Evolutionary conservation across 2,329 filamentous ascomycete genomes (phyloP).

Genomic region (Claviceps humidiphila): DNA sequence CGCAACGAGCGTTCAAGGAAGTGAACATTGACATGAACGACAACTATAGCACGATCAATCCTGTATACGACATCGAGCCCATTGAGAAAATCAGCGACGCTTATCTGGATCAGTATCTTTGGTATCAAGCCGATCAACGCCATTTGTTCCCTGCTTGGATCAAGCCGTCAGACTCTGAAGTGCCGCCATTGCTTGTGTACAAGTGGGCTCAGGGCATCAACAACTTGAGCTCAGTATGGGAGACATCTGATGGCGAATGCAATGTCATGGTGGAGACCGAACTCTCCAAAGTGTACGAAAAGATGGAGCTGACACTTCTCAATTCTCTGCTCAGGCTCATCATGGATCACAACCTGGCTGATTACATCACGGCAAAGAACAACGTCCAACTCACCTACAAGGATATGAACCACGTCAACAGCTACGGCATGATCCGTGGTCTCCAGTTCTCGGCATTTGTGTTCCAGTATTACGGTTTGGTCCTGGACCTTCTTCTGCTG

Average conservation of each 20-base stretch:
- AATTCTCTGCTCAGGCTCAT: conserved; percentile 88
- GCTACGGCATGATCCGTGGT: conserved; percentile 95
- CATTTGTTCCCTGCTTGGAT: conserved; percentile 98
- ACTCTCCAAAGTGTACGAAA: conserved; percentile 98
- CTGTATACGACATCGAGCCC: conserved; percentile 95
- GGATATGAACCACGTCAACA: conserved; percentile 99
- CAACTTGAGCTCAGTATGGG: conserved; percentile 92
- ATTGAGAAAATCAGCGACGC: conserved; percentile 99
- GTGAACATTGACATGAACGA: conserved; percentile 99
- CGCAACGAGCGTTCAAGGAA: conserved; percentile 96
- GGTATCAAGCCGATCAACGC: conserved; percentile 97
- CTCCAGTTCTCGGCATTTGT: conserved; percentile 97
- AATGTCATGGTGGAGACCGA: conserved; percentile 98
- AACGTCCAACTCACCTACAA: conserved; percentile 99
- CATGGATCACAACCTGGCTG: conserved; percentile 98
- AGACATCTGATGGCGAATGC: conserved; percentile 84
- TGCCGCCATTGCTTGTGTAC: conserved; percentile 85
- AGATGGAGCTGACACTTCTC: conserved; percentile 91
- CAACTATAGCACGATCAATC: conserved; percentile 98
- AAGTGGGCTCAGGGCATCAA: conserved; percentile 99
- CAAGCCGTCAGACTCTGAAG: conserved; percentile 96
- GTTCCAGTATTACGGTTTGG: conserved; percentile 96
- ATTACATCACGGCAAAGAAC: conserved; percentile 99
- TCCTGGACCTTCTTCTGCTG: conserved; percentile 82
- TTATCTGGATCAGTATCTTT: conserved; percentile 94